Evolutionary conservation across 257 asterid species (phyloP), one percentile per base, ranked within the genome.

Genomic region (Lycium barbarum): DNA sequence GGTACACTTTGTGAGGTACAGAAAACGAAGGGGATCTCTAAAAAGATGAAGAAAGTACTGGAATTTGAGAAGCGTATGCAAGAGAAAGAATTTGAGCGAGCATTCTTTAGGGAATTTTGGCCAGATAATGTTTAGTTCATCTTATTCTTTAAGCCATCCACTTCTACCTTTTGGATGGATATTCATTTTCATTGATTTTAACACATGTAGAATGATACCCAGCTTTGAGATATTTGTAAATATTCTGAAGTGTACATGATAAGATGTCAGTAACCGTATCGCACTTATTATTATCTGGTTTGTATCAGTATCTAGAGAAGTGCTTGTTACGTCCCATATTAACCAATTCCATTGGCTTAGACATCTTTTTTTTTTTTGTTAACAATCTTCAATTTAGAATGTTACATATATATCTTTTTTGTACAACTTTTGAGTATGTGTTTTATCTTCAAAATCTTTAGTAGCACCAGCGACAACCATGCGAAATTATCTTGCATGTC

Each of bases 21-120:
- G 87, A 92, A 91, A 89, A 84, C 83, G 26, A 89, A 86, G 88
- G 88, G 85, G 43, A n/a, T 87, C 57, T 80, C 96, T 3, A 95
- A 95, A 79, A 93, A 94, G 95, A 88, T 89, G 88, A 93, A 89
- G 93, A 93, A 96, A 88, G 71, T 91, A 87, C 89, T 85, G 76
- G 96, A 93, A 87, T 74, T 92, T 11, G 99, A 96, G 89, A 84
- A 92, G 88, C 93, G 74, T 54, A 40, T 92, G 89, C 91, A 93
- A 84, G 98, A 96, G 93, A 88, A 79, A 85, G 98, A 94, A 88
- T 93, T 94, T 47, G 99, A 94, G 66, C 91, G 91, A 83, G 92
- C 87, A 33, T 92, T 93, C 81, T 93, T 90, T 91, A 87, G 98
- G 89, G 95, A 90, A 90, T 96, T 96, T 87, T 96, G 98, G 99